phyloP scores from a whole-genome alignment of 225 moss, liverwort and hornwort genomes.

The Bryum argenteum region DNA sequence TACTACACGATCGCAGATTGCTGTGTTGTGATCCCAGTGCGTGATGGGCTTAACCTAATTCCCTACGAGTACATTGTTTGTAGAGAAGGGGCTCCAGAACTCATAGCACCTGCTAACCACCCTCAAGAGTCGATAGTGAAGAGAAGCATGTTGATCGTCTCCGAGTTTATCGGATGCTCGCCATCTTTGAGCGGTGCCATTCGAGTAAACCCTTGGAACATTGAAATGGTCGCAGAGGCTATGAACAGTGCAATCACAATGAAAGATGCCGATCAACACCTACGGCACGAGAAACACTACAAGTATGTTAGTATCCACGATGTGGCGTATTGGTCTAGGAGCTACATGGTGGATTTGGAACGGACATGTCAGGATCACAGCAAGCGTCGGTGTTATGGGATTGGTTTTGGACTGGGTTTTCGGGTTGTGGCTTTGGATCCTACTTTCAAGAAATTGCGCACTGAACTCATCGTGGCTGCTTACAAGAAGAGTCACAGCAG shows the following conservation, averaged over 20 bases:
- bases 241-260: slow-evolving; percentile 93
- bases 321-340: slow-evolving; percentile 88
- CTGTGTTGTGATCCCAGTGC: slow-evolving; percentile 92
- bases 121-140: slow-evolving; percentile 41
- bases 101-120: slow-evolving; percentile 26
- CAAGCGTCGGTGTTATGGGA: slow-evolving; percentile 73
- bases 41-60: slow-evolving; percentile 95
- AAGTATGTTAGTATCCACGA: slow-evolving; percentile 90
- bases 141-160: slow-evolving; percentile 98
- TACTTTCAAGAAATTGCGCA: slow-evolving; percentile 81
- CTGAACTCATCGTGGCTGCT: slow-evolving; percentile 71
- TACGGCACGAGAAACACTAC: slow-evolving; percentile 97
- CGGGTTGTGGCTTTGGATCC: slow-evolving; percentile 92
- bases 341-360: slow-evolving; percentile 80
- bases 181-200: slow-evolving; percentile 98
- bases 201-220: slow-evolving; percentile 99
- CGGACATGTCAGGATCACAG: slow-evolving; percentile 74
- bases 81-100: slow-evolving; percentile 71
- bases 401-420: slow-evolving; percentile 87
- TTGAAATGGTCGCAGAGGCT: slow-evolving; percentile 93
- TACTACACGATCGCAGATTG: slow-evolving; percentile 95
- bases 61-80: slow-evolving; percentile 96
- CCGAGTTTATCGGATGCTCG: slow-evolving; percentile 98
- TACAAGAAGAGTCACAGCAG: slow-evolving; percentile 66
- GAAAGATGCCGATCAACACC: slow-evolving; percentile 84